Percentiles rank a stretch among this genome's conserved stretches.
These are phyloP conservation scores for Osmanthus fragrans DNA, from an alignment of 257 asterid species.

Conservation along the genomic window DNA sequence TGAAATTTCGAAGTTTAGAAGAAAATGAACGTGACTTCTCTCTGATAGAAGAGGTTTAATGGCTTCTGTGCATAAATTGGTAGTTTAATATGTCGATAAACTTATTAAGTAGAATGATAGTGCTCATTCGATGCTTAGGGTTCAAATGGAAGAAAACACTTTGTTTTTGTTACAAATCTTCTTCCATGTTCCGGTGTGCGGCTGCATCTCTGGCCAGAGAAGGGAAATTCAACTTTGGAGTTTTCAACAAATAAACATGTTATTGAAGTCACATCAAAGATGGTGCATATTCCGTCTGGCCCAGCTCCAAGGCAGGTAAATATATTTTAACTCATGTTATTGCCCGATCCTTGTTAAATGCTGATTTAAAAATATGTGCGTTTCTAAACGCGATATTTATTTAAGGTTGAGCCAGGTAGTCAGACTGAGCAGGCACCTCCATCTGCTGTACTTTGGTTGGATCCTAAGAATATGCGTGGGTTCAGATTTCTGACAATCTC, in stretches of 20 bases:
- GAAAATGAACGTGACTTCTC: constrained; percentile 8
- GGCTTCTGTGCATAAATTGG: constrained; percentile 18
- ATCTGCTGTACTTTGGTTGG: constrained; percentile 91
- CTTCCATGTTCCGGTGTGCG: constrained; percentile 94
- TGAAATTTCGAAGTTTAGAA: not conserved
- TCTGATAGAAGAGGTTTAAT: constrained; percentile 12
- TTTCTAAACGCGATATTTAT: constrained; percentile 32
- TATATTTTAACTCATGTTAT: constrained; percentile 24
- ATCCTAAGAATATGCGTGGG: constrained; percentile 76
- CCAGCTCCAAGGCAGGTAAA: constrained; percentile 99
- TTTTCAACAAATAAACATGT: constrained; percentile 41
- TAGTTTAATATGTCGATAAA: not conserved
- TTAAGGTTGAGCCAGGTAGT: constrained; percentile 94
- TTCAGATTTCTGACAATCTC: constrained; percentile 88
- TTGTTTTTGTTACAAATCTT: constrained; percentile 92
- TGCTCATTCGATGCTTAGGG: constrained; percentile 57
- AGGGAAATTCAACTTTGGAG: constrained; percentile 53
- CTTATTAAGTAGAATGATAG: constrained; percentile 20
- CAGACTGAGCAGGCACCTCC: constrained; percentile 99
- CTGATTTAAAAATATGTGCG: not conserved
- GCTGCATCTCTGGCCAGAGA: constrained; percentile 90
- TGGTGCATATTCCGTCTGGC: constrained; percentile 94
- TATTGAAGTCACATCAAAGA: constrained; percentile 84
- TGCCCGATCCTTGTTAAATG: not conserved
- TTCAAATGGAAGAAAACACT: constrained; percentile 61